Conservation (phyloP, 306 rosid species). For the Glycine latifolia region DNA sequence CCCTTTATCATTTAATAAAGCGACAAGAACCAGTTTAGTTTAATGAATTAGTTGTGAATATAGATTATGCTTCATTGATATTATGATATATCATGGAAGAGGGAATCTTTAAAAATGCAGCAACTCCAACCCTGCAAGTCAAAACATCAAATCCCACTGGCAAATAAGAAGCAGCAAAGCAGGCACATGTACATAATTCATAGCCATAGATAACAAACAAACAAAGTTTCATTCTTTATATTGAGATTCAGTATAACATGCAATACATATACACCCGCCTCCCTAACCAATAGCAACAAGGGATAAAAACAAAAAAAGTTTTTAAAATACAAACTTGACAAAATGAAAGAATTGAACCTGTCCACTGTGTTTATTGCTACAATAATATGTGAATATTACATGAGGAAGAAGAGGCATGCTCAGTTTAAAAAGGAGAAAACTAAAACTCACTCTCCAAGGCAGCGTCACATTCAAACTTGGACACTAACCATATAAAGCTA, state of each 20-base stretch:
- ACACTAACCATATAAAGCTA: slow-evolving; percentile 58
- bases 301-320: slow-evolving; percentile 10
- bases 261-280: slow-evolving; percentile 76
- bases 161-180: not conserved
- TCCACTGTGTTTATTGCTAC: slow-evolving; percentile 59
- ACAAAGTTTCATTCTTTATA: slow-evolving; percentile 67
- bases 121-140: not conserved
- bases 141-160: not conserved
- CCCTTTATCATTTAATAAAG: not conserved
- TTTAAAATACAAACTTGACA: slow-evolving; percentile 61
- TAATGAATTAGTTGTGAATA: no score
- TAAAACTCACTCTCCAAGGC: slow-evolving; percentile 76
- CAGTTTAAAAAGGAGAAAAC: slow-evolving; percentile 49
- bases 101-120: no score
- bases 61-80: no score
- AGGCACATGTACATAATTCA: not conserved
- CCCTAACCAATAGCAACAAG: slow-evolving; percentile 54
- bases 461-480: slow-evolving; percentile 69
- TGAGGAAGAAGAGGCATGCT: slow-evolving; percentile 60
- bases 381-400: slow-evolving; percentile 62
- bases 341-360: slow-evolving; percentile 74
- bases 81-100: no score
- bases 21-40: no score
- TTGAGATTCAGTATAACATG: slow-evolving; percentile 59
- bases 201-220: slow-evolving; percentile 55